A percentile compares a stretch with the other conserved stretches of the same genome.
Conservation (phyloP, 257 asterid genomes). For the Osmanthus fragrans region DNA sequence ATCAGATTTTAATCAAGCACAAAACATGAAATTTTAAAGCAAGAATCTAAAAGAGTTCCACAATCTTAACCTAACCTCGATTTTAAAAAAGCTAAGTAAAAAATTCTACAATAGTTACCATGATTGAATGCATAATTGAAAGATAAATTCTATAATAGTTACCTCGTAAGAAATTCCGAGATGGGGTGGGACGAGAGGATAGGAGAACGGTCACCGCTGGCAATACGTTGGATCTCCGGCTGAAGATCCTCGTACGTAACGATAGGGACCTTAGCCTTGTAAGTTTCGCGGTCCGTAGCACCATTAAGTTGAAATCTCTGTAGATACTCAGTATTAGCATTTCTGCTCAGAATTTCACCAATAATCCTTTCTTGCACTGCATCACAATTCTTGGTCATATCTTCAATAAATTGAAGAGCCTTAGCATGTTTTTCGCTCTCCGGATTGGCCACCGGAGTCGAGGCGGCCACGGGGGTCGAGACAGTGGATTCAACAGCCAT, state of each 20-base stretch:
- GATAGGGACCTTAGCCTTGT: constrained; percentile 7
- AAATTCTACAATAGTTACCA: not conserved
- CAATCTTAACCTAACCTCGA: no score
- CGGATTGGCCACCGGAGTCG: not conserved
- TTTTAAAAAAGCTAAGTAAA: no score
- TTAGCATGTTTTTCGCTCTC: not conserved
- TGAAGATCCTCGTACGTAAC: constrained; percentile 23
- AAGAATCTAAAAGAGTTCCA: no score
- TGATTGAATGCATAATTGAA: no score
- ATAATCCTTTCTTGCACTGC: constrained; percentile 11
- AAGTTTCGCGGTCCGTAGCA: constrained; percentile 7
- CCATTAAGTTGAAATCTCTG: constrained; percentile 6
- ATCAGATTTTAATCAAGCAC: not conserved
- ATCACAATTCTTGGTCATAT: constrained; percentile 14
- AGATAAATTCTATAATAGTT: not conserved
- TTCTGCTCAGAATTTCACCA: constrained; percentile 8
- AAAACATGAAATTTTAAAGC: not conserved
- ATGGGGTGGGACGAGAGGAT: constrained; percentile 25
- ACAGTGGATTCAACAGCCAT: not conserved
- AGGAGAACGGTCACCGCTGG: constrained; percentile 23
- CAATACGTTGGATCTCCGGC: constrained; percentile 24
- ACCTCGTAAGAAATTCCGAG: constrained; percentile 27
- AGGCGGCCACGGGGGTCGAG: not conserved
- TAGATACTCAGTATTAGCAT: constrained; percentile 21
- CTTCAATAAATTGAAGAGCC: constrained; percentile 7